phyloP scores from a whole-genome alignment of 1,284 basidiomycete genomes.

The Ceratobasidium sp. region DNA sequence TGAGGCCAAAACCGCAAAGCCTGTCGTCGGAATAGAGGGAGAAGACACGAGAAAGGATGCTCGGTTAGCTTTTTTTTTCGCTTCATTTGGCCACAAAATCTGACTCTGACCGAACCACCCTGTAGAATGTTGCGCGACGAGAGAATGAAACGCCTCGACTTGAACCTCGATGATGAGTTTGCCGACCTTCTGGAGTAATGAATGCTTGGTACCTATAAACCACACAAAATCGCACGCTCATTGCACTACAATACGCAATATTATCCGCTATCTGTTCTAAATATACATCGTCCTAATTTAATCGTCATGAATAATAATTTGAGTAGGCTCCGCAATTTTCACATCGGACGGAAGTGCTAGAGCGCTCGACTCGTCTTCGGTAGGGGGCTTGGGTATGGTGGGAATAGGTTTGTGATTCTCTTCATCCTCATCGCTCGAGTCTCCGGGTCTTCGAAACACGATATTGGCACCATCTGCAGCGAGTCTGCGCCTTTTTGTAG shows the following conservation, averaged over 20 bases:
- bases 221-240: neutral
- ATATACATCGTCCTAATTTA: neutral
- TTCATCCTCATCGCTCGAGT: slow-evolving; percentile 39
- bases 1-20: slow-evolving; percentile 90
- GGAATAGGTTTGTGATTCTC: slow-evolving; percentile 38
- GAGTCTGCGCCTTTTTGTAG: slow-evolving; percentile 52
- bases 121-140: slow-evolving; percentile 31
- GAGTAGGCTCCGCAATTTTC: slow-evolving; percentile 41
- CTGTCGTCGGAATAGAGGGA: slow-evolving; percentile 84
- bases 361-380: slow-evolving; percentile 13
- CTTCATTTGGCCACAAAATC: neutral
- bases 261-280: neutral
- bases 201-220: neutral
- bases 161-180: slow-evolving; percentile 23
- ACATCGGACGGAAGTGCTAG: slow-evolving; percentile 25
- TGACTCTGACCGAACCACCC: neutral
- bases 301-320: slow-evolving; percentile 45
- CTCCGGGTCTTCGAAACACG: slow-evolving; percentile 53
- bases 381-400: slow-evolving; percentile 34
- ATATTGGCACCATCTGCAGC: slow-evolving; percentile 67
- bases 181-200: slow-evolving; percentile 29
- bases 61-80: slow-evolving; percentile 59
- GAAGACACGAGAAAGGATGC: slow-evolving; percentile 89
- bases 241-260: slow-evolving; percentile 8
- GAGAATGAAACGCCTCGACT: slow-evolving; percentile 18